Evolutionary conservation across 306 rosid species (phyloP), one percentile per base, ranked within the genome.

Genomic region (Fagus sylvatica): DNA sequence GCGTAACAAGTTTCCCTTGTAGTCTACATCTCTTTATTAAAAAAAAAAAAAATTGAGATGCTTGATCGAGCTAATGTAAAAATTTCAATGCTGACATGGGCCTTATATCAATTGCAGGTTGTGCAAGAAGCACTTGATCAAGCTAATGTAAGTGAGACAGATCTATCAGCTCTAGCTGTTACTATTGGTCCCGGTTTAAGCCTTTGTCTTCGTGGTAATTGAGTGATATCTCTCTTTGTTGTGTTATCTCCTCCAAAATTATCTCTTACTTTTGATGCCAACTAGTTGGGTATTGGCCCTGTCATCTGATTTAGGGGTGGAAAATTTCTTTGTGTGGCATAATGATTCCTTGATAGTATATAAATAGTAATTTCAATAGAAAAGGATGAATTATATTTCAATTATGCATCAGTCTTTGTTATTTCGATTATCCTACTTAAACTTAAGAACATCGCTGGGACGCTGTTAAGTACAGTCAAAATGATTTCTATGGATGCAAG

Each of bases 151-250:
- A 80, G 87, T 9, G 98, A 84, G 84, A 82, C 79, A 49, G 93
- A 95, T 86, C 85, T 95, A 61, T 87, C 98, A 46, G 98, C 97
- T n/a, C 88, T 95, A 66, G 98, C 98, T 81, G 98, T 92, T 59
- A 92, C 98, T 61, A 92, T 95, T 73, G 98, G 98, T 81, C 98
- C 98, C 43, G 98, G 98, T 84, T 92, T 95, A 83, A 86, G 98
- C 88, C 98, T 95, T 76, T 95, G 98, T 61, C 97, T 95, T 75
- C 93, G 98, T 36, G 98, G 98, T 95, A 89, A 88, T 72, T 84
- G 48, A 78, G 53, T 41, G 32, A 32, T 30, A 6, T 7, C 34
- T 42, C 37, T 74, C 68, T 22, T 57, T 57, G 3, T 64, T 75
- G 22, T 39, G 49, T n/a, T 39, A 16, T 22, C 48, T 39, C 71